phyloP scores from a whole-genome alignment of 2,329 filamentous ascomycete genomes.

The Orbilia blumenaviensis region DNA sequence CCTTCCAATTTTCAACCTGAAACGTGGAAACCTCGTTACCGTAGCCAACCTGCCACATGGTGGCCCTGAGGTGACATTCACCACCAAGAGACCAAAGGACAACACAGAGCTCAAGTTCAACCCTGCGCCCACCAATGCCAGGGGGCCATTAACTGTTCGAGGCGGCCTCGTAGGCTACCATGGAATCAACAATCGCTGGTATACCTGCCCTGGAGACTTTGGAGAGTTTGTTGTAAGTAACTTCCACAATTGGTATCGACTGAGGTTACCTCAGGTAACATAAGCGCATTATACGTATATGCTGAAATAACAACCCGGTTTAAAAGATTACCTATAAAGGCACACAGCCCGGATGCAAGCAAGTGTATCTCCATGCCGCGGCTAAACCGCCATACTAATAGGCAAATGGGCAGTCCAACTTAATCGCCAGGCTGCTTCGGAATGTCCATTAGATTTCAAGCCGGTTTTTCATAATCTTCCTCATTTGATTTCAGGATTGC shows the following conservation, averaged over 20 bases:
- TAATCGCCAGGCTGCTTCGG: too few relatives aligned
- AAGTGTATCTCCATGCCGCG: constrained; percentile 25
- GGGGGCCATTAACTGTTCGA: constrained; percentile 16
- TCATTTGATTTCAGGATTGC: too few relatives aligned
- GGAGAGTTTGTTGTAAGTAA: constrained; percentile 29
- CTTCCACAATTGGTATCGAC: too few relatives aligned
- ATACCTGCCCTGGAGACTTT: constrained; percentile 24
- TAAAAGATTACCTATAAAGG: constrained; percentile 26
- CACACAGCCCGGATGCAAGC: neutral
- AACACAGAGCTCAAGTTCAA: constrained; percentile 32
- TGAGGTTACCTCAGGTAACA: too few relatives aligned
- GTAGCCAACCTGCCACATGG: constrained; percentile 21
- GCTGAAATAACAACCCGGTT: too few relatives aligned
- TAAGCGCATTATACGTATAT: too few relatives aligned
- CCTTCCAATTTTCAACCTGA: constrained; percentile 22
- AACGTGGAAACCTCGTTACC: constrained; percentile 15
- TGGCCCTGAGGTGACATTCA: constrained; percentile 20
- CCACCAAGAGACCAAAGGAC: constrained; percentile 5
- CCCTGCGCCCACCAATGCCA: neutral
- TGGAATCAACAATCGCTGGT: constrained; percentile 20
- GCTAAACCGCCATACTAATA: constrained; percentile 25
- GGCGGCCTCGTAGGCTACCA: constrained; percentile 27
- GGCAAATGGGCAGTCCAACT: too few relatives aligned
- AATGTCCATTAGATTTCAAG: too few relatives aligned
- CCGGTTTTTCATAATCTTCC: too few relatives aligned